Conservation (phyloP, 495 filamentous ascomycete genomes). For the Apodospora peruviana region DNA sequence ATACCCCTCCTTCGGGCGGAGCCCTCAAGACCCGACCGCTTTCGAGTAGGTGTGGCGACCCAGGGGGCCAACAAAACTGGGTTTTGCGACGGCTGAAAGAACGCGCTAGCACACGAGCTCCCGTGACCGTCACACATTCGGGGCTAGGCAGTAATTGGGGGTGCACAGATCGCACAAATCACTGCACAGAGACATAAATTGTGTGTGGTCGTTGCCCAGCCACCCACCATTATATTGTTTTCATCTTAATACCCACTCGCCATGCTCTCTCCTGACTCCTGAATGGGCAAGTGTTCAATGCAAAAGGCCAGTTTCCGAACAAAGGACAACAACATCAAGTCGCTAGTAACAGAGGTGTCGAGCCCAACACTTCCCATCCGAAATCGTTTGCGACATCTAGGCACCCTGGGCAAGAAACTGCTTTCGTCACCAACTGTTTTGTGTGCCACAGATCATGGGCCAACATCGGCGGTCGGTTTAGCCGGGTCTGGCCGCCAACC, state of each 20-base stretch:
- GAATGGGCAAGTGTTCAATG: too few species aligned
- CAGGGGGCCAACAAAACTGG: slow-evolving; percentile 14
- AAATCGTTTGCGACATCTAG: background rate
- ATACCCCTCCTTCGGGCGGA: background rate
- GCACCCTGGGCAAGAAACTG: background rate
- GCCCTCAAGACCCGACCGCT: background rate
- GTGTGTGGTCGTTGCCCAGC: background rate
- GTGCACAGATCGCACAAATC: background rate
- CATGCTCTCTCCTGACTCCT: too few species aligned
- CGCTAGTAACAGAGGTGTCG: too few species aligned
- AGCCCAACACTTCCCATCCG: too few species aligned
- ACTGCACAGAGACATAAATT: background rate
- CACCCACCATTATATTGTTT: background rate
- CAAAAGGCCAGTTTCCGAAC: too few species aligned
- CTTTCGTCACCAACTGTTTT: background rate
- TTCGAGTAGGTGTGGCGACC: background rate
- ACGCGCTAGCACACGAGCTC: slow-evolving; percentile 30
- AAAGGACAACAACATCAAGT: too few species aligned
- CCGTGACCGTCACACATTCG: slow-evolving; percentile 17
- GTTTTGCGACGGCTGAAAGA: slow-evolving; percentile 9
- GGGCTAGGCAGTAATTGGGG: background rate
- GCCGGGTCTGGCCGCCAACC: background rate
- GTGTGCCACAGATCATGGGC: background rate
- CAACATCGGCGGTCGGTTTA: background rate
- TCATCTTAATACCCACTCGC: too few species aligned